Evolutionary conservation across 108 stramenopile genomes (phyloP).

Genomic region (Aurantiochytrium sp.): DNA sequence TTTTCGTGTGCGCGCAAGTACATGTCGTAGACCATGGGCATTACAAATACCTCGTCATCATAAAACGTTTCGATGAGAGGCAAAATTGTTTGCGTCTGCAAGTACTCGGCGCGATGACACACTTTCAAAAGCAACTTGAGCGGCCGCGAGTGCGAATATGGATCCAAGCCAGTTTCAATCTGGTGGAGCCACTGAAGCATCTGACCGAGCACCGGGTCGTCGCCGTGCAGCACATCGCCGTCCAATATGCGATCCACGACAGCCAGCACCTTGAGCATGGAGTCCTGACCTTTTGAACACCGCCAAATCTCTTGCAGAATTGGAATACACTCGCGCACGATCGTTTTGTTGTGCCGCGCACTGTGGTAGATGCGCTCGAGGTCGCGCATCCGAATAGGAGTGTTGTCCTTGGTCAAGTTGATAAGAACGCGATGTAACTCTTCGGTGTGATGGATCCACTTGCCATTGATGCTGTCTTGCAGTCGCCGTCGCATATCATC

Average conservation of each 20-base stretch:
- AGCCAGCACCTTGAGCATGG: neutral
- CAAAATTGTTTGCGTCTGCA: neutral
- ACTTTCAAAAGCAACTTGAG: neutral
- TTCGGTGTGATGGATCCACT: constrained; percentile 7
- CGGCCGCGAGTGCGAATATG: neutral
- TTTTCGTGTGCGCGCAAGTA: neutral
- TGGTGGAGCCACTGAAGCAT: neutral
- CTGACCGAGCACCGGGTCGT: neutral
- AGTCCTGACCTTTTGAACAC: neutral
- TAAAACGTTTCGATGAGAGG: neutral
- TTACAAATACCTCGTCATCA: neutral
- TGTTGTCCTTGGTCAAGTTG: neutral
- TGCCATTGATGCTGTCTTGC: neutral
- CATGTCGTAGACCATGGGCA: neutral
- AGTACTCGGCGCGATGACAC: constrained; percentile 14
- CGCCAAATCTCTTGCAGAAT: constrained; percentile 4
- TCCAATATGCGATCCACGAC: neutral
- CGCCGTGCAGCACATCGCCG: neutral
- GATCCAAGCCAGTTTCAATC: constrained; percentile 2
- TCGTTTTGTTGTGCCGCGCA: neutral
- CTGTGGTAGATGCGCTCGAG: neutral
- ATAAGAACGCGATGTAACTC: neutral
- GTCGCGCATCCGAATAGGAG: neutral
- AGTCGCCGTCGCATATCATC: neutral
- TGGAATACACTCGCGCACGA: neutral